A percentile compares a stretch with the other conserved stretches of the same genome.
phyloP scores from a whole-genome alignment of 306 rosid genomes.

The Pyrus communis region DNA sequence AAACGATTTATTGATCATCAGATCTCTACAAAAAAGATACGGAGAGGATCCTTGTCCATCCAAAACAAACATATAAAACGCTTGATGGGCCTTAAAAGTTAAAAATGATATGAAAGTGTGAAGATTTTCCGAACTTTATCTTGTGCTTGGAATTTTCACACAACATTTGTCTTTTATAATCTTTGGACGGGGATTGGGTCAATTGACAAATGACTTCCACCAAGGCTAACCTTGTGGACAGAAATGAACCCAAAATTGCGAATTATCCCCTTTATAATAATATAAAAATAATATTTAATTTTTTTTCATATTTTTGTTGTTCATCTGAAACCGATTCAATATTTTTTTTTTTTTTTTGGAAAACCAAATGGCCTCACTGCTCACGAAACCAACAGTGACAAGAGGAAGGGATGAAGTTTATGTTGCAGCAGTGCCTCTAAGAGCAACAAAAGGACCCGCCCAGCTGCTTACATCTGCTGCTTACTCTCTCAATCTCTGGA shows the following conservation, averaged over 20 bases:
- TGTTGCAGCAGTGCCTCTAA: constrained; percentile 75
- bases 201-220: neutral
- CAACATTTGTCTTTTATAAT: neutral
- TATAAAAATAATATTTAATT: neutral
- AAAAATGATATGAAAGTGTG: neutral
- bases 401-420: constrained; percentile 59
- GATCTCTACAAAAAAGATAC: no score
- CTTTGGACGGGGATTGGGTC: neutral
- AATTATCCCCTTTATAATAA: neutral
- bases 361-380: constrained; percentile 28
- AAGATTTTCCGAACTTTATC: neutral
- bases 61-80: neutral
- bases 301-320: neutral
- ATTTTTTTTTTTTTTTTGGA: neutral
- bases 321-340: neutral
- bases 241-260: neutral
- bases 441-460: constrained; percentile 85
- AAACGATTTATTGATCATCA: no score
- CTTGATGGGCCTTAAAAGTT: neutral
- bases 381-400: constrained; percentile 15
- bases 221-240: neutral
- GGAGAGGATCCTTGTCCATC: no score
- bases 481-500: constrained; percentile 66
- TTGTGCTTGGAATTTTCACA: neutral
- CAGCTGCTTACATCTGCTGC: constrained; percentile 69